Conservation (phyloP, 1,284 basidiomycete species). For the Puccinia hordei region DNA sequence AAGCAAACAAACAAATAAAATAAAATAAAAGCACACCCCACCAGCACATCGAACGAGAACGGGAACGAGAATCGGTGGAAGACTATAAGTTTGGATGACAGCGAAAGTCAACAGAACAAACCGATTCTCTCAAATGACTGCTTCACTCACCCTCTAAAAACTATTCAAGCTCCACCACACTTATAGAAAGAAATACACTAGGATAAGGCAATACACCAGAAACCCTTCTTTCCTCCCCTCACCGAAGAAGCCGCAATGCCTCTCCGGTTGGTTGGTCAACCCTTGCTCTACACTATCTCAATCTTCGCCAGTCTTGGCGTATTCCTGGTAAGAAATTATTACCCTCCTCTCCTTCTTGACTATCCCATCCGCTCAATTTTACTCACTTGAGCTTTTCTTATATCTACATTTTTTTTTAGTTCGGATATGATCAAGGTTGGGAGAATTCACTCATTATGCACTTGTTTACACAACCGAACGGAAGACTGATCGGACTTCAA, state of each 20-base stretch:
- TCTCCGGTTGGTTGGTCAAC: slow-evolving; percentile 72
- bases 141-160: slow-evolving; percentile 8
- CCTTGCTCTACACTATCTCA: slow-evolving; percentile 77
- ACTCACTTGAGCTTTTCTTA: neutral
- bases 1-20: too few species aligned
- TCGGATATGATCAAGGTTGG: slow-evolving; percentile 28
- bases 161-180: neutral
- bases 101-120: neutral
- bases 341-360: neutral
- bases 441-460: neutral
- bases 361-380: neutral
- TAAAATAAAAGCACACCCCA: too few species aligned
- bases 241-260: slow-evolving; percentile 6
- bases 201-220: neutral
- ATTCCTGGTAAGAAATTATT: slow-evolving; percentile 68
- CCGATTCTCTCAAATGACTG: slow-evolving; percentile 8
- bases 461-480: too few species aligned
- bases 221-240: neutral
- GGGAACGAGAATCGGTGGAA: too few species aligned
- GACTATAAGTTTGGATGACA: neutral
- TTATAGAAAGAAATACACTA: neutral
- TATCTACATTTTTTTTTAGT: slow-evolving; percentile 18
- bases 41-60: too few species aligned
- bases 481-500: slow-evolving; percentile 57
- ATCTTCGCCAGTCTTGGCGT: slow-evolving; percentile 84